These are phyloP conservation scores for Amanita polypyramis DNA, from an alignment of 768 basidiomycete species.

Conservation along the genomic window DNA sequence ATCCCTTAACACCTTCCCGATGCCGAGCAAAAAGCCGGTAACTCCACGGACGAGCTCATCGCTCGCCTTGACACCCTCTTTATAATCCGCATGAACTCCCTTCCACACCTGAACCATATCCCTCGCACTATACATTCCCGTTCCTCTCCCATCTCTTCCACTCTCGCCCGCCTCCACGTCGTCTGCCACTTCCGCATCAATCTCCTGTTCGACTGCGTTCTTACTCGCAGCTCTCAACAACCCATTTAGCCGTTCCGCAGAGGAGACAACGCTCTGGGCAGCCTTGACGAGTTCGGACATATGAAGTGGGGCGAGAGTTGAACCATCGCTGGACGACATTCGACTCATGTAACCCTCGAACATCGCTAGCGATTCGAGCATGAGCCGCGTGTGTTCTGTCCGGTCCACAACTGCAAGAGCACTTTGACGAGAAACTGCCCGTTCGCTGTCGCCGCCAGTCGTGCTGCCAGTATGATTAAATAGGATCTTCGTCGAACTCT, in stretches of 20 bases:
- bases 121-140: constrained; percentile 10
- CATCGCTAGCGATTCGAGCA: constrained; percentile 58
- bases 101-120: constrained; percentile 55
- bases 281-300: constrained; percentile 45
- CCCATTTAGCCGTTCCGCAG: constrained; percentile 57
- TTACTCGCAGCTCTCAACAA: constrained; percentile 46
- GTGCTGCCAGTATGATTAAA: constrained; percentile 8
- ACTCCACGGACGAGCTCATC: constrained; percentile 73
- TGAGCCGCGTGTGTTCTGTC: constrained; percentile 59
- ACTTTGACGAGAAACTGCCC: constrained; percentile 10
- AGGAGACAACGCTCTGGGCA: constrained; percentile 53
- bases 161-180: constrained; percentile 14
- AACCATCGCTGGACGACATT: constrained; percentile 25
- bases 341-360: constrained; percentile 61
- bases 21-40: constrained; percentile 67
- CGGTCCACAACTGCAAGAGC: not conserved
- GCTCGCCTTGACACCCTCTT: constrained; percentile 60
- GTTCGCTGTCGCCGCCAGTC: constrained; percentile 11
- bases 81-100: constrained; percentile 56
- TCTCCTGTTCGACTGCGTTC: constrained; percentile 60
- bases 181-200: constrained; percentile 63
- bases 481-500: constrained; percentile 9
- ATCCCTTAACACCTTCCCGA: constrained; percentile 62
- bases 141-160: constrained; percentile 11
- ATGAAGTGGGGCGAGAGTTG: constrained; percentile 21